Conservation (phyloP, 306 rosid species). For the Trifolium fragiferum region DNA sequence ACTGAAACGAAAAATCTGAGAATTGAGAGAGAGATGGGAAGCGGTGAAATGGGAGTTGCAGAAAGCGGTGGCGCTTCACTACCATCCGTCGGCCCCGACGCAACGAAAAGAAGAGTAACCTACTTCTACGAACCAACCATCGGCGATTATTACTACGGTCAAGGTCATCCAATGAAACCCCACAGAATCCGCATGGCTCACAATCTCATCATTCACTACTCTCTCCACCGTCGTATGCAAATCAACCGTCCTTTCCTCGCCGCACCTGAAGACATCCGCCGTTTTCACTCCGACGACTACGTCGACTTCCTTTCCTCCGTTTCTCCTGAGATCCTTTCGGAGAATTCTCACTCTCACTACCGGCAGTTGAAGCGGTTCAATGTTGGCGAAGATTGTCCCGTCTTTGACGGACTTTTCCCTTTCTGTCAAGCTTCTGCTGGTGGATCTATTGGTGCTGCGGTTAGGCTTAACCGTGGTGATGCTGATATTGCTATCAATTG, state of each 20-base stretch:
- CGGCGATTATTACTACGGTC: constrained; percentile 79
- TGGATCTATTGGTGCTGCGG: constrained; percentile 83
- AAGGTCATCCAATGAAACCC: constrained; percentile 83
- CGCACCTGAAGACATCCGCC: constrained; percentile 52
- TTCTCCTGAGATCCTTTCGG: constrained; percentile 56
- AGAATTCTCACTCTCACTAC: constrained; percentile 38
- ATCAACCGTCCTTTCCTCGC: constrained; percentile 70
- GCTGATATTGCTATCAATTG: constrained; percentile 73
- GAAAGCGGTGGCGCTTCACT: constrained; percentile 61
- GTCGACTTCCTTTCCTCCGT: constrained; percentile 66
- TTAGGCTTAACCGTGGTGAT: constrained; percentile 57
- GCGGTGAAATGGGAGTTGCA: constrained; percentile 38
- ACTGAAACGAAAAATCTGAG: no score
- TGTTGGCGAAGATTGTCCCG: constrained; percentile 83
- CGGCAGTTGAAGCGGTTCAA: constrained; percentile 71
- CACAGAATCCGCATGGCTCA: constrained; percentile 84
- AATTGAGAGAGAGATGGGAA: constrained; percentile 1
- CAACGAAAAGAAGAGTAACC: constrained; percentile 59
- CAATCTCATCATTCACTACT: constrained; percentile 69
- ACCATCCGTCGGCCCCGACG: constrained; percentile 65
- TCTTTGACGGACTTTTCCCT: constrained; percentile 70
- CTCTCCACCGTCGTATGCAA: constrained; percentile 79
- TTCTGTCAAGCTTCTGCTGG: constrained; percentile 78
- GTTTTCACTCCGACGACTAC: constrained; percentile 68
- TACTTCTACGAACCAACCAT: constrained; percentile 80